Percentiles rank a stretch among this genome's conserved stretches.
phyloP scores from a whole-genome alignment of 2,329 filamentous ascomycete species.

The Colletotrichum sp. region DNA sequence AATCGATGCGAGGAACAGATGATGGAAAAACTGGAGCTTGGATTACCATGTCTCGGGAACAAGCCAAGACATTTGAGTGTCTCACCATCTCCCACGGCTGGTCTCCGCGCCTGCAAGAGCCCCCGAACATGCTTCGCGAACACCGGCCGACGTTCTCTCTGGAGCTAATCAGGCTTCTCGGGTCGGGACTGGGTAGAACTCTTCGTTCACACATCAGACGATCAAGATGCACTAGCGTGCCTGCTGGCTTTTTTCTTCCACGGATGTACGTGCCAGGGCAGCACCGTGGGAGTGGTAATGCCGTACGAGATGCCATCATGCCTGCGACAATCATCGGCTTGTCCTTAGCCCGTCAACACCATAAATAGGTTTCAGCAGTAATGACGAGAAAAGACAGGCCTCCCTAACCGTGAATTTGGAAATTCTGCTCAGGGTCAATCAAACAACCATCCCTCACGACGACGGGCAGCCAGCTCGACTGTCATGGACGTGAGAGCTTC shows the following conservation, averaged over 20 bases:
- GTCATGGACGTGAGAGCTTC: background rate
- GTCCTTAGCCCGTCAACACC: background rate
- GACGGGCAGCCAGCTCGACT: background rate
- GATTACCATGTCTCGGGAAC: constrained; percentile 8
- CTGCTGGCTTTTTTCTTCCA: background rate
- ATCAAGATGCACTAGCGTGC: background rate
- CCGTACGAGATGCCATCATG: background rate
- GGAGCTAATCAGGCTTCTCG: background rate
- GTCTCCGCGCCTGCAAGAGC: constrained; percentile 10
- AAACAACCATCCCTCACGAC: background rate
- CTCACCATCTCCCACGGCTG: constrained; percentile 16
- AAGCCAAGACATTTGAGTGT: constrained; percentile 9
- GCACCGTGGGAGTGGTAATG: background rate
- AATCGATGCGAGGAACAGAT: background rate
- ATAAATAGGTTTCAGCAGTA: background rate
- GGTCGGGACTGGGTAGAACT: background rate
- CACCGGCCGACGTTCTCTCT: background rate
- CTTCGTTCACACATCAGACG: constrained; percentile 4
- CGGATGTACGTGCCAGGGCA: background rate
- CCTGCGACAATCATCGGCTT: background rate
- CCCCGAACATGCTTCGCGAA: constrained; percentile 17
- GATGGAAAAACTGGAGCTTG: constrained; percentile 6
- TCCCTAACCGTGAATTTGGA: background rate
- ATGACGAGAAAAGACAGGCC: background rate
- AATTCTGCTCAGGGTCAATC: background rate